Evolutionary conservation across 345 rosid genomes (phyloP).

Genomic region (Salix brachista): DNA sequence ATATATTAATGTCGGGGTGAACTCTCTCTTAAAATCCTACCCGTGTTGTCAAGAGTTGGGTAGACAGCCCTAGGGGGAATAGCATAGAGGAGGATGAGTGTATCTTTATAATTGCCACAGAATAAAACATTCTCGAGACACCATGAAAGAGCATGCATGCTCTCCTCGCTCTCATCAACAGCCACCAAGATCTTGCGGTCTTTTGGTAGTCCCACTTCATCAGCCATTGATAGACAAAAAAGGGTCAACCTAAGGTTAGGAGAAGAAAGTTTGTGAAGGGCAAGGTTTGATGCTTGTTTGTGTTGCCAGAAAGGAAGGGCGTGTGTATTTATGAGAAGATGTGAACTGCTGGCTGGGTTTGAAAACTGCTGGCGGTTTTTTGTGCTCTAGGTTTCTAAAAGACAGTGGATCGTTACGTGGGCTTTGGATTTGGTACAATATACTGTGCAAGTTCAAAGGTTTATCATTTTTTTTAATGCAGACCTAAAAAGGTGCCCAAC

Average conservation of each 20-base stretch:
- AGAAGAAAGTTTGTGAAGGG: neutral
- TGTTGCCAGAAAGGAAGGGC: neutral
- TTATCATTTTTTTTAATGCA: no score
- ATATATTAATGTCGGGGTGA: no score
- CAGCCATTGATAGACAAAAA: neutral
- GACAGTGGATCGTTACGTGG: slow-evolving; percentile 7
- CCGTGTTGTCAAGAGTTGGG: no score
- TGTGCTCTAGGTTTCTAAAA: slow-evolving; percentile 8
- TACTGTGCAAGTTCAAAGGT: no score
- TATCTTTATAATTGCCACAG: no score
- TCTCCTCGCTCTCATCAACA: slow-evolving; percentile 57
- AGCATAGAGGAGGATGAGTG: no score
- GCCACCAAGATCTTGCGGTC: slow-evolving; percentile 50
- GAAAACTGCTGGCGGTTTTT: slow-evolving; percentile 27
- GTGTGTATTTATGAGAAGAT: neutral
- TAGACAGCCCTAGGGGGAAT: no score
- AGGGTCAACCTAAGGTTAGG: neutral
- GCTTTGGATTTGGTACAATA: neutral
- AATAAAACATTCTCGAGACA: slow-evolving; percentile 35
- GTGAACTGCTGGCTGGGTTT: neutral
- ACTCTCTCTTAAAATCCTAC: no score
- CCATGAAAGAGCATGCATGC: slow-evolving; percentile 61
- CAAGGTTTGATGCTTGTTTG: neutral
- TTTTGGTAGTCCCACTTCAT: neutral
- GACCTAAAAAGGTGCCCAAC: no score